Evolutionary conservation across 2,329 filamentous ascomycete species (phyloP).

Genomic region (Sporothrix sp.): DNA sequence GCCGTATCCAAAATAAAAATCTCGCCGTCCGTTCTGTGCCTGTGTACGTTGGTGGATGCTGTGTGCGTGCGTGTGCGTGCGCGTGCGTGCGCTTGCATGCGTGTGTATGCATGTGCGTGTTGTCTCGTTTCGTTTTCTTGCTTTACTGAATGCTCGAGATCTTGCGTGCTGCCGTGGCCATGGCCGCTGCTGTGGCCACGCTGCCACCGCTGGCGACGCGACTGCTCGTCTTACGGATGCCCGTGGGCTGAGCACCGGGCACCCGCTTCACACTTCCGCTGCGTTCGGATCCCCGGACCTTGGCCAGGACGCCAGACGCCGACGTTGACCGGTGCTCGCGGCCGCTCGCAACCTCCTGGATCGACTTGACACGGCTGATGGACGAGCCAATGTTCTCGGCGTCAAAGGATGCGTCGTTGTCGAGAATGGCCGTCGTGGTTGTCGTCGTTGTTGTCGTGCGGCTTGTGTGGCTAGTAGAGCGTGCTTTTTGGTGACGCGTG

Average conservation of each 20-base stretch:
- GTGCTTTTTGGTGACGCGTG: constrained; percentile 44
- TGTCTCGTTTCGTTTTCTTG: neutral
- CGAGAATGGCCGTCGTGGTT: constrained; percentile 50
- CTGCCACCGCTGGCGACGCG: constrained; percentile 50
- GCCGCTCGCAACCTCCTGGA: constrained; percentile 27
- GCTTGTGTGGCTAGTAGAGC: constrained; percentile 36
- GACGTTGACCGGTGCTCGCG: constrained; percentile 37
- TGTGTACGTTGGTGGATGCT: neutral
- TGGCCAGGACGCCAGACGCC: constrained; percentile 48
- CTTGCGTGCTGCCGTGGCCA: constrained; percentile 39
- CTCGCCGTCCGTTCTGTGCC: neutral
- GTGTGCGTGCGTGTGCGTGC: no score
- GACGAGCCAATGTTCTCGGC: constrained; percentile 56
- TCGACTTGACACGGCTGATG: constrained; percentile 39
- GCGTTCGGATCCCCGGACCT: constrained; percentile 43
- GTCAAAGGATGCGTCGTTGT: constrained; percentile 60
- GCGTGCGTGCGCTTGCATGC: no score
- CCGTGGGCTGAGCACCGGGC: constrained; percentile 39
- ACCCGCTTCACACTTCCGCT: constrained; percentile 37
- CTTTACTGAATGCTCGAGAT: constrained; percentile 33
- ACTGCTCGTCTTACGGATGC: constrained; percentile 56
- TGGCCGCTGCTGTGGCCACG: constrained; percentile 27
- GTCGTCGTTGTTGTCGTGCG: constrained; percentile 56
- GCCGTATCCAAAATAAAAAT: constrained; percentile 2
- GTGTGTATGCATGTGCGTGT: neutral